A percentile compares a stretch with the other conserved stretches of the same genome.
phyloP scores from a whole-genome alignment of 106 monocot species.

The Acorus calamus region DNA sequence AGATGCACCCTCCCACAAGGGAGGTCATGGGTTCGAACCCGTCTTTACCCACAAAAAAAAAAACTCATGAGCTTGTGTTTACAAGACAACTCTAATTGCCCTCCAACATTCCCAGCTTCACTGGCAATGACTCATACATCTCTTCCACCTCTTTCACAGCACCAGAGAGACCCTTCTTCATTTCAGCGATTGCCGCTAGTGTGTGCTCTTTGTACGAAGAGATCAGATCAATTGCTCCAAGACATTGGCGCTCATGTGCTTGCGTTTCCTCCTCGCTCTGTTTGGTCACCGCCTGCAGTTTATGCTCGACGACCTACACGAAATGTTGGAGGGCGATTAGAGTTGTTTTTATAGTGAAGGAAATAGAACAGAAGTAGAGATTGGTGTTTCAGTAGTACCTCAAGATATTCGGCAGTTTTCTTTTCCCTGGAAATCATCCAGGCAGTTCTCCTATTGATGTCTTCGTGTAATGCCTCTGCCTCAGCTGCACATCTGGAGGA shows the following conservation, averaged over 20 bases:
- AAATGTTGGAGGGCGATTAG: not conserved
- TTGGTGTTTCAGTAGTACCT: conserved; percentile 18
- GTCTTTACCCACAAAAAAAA: too few species aligned
- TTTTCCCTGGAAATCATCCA: conserved; percentile 40
- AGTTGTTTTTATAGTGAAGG: not conserved
- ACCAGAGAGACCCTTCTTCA: conserved; percentile 34
- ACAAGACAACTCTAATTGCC: too few species aligned
- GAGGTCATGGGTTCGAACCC: too few species aligned
- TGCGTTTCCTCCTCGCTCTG: conserved; percentile 49
- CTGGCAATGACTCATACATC: too few species aligned
- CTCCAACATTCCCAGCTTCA: too few species aligned
- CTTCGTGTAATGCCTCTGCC: conserved; percentile 25
- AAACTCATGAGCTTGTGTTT: too few species aligned
- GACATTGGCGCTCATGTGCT: conserved; percentile 39
- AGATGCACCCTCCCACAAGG: too few species aligned
- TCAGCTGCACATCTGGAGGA: conserved; percentile 39
- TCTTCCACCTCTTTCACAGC: conserved; percentile 20
- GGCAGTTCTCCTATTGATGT: conserved; percentile 22
- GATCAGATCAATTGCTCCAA: conserved; percentile 44
- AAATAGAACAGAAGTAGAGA: not conserved
- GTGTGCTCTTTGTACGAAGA: conserved; percentile 57
- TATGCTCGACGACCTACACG: conserved; percentile 46
- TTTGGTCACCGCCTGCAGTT: conserved; percentile 20
- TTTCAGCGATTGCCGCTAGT: conserved; percentile 24
- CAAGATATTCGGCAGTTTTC: conserved; percentile 53